A percentile compares a stretch with the other conserved stretches of the same genome.
Evolutionary conservation across 441 rosid genomes (phyloP).

Genomic region (Breynia disticha): DNA sequence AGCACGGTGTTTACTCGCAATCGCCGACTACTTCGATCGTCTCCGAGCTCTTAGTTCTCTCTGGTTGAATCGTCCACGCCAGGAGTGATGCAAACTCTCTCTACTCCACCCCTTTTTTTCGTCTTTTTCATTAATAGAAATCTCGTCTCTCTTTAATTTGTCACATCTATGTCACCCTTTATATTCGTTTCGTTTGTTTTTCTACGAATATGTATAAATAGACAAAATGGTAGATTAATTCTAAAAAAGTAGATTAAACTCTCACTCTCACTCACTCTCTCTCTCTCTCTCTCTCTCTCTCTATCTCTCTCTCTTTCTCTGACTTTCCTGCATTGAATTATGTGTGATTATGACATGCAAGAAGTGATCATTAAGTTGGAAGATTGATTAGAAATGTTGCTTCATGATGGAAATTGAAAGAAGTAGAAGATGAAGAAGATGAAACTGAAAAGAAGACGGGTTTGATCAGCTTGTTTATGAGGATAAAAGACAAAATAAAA

Average conservation of each 20-base stretch:
- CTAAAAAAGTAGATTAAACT: constrained; percentile 16
- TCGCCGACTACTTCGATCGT: constrained; percentile 82
- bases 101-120: constrained; percentile 2
- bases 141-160: not conserved
- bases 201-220: constrained; percentile 26
- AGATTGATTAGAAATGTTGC: too few relatives aligned
- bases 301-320: not conserved
- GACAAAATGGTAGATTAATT: constrained; percentile 18
- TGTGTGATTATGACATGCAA: too few relatives aligned
- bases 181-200: constrained; percentile 11
- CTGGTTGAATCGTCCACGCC: constrained; percentile 86
- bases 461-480: too few relatives aligned
- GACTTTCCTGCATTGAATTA: not conserved
- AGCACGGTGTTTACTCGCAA: constrained; percentile 69
- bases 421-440: too few relatives aligned
- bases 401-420: too few relatives aligned
- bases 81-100: constrained; percentile 27
- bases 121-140: constrained; percentile 3
- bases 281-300: too few relatives aligned
- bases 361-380: too few relatives aligned
- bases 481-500: too few relatives aligned
- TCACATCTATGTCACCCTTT: not conserved
- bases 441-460: too few relatives aligned
- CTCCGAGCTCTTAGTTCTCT: constrained; percentile 90
- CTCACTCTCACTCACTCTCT: too few relatives aligned